Percentiles rank a stretch among this genome's conserved stretches.
Evolutionary conservation across 2,329 filamentous ascomycete genomes (phyloP).

Genomic region (Aspergillus sp.): DNA sequence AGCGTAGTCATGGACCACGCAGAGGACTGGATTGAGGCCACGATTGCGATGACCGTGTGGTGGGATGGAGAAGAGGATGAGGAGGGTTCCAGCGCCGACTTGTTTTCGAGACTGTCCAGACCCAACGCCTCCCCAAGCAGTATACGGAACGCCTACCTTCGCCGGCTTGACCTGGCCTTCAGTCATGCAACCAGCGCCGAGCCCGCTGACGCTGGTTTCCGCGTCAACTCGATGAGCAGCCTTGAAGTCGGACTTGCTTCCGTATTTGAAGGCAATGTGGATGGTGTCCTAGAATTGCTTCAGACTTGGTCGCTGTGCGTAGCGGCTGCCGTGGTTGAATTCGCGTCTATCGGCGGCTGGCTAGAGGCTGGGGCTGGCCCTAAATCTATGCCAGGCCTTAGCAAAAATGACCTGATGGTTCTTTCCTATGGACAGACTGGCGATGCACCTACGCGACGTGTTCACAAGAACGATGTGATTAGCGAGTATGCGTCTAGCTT

Average conservation of each 20-base stretch:
- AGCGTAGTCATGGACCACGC: slow-evolving; percentile 74
- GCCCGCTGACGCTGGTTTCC: slow-evolving; percentile 64
- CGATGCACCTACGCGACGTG: slow-evolving; percentile 44
- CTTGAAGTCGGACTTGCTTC: slow-evolving; percentile 82
- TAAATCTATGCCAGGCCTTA: slow-evolving; percentile 64
- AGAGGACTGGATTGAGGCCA: slow-evolving; percentile 91
- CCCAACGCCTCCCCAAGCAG: background rate
- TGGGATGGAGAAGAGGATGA: slow-evolving; percentile 79
- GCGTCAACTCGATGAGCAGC: slow-evolving; percentile 72
- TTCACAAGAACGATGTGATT: slow-evolving; percentile 78
- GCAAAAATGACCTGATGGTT: slow-evolving; percentile 82
- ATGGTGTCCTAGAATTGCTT: slow-evolving; percentile 73
- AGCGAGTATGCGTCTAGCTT: slow-evolving; percentile 72
- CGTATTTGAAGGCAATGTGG: slow-evolving; percentile 78
- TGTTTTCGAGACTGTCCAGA: slow-evolving; percentile 18
- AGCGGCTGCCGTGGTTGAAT: slow-evolving; percentile 75
- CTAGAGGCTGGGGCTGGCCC: slow-evolving; percentile 62
- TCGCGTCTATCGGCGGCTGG: slow-evolving; percentile 84
- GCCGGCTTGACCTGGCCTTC: slow-evolving; percentile 71
- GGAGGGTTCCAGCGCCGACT: slow-evolving; percentile 29
- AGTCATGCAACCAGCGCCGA: slow-evolving; percentile 64
- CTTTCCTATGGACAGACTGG: slow-evolving; percentile 69
- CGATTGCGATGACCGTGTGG: slow-evolving; percentile 81
- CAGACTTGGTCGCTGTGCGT: slow-evolving; percentile 79
- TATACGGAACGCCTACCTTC: slow-evolving; percentile 67